phyloP scores from a whole-genome alignment of 2,329 filamentous ascomycete genomes.

The Exophiala sp. region DNA sequence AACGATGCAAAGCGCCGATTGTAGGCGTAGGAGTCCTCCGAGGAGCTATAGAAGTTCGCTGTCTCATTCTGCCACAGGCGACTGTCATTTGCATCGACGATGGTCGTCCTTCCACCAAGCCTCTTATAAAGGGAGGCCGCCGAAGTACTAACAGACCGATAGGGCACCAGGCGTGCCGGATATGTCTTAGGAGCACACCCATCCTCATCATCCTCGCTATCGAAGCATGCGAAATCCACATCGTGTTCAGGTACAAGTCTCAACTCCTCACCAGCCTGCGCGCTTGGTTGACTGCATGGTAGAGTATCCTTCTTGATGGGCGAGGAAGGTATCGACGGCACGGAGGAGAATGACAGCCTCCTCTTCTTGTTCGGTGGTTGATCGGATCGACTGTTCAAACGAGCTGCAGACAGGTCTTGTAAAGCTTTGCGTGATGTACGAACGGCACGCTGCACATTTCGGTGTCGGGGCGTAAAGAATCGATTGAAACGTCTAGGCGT shows the following conservation, averaged over 20 bases:
- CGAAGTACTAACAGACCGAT: slow-evolving; percentile 15
- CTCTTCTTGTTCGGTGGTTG: slow-evolving; percentile 38
- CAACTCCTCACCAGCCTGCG: background rate
- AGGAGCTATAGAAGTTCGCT: slow-evolving; percentile 56
- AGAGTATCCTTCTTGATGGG: slow-evolving; percentile 20
- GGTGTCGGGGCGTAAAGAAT: slow-evolving; percentile 49
- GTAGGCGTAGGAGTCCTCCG: slow-evolving; percentile 53
- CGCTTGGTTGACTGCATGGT: slow-evolving; percentile 20
- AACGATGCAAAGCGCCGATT: slow-evolving; percentile 49
- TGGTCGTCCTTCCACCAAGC: slow-evolving; percentile 15
- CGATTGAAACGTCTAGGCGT: slow-evolving; percentile 50
- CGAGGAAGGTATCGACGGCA: slow-evolving; percentile 48
- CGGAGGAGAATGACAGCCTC: slow-evolving; percentile 44
- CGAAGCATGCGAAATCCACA: background rate
- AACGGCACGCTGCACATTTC: slow-evolving; percentile 34
- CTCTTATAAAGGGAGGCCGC: slow-evolving; percentile 17
- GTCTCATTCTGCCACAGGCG: slow-evolving; percentile 56
- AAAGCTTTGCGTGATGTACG: slow-evolving; percentile 45
- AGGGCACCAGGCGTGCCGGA: slow-evolving; percentile 17
- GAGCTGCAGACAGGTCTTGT: slow-evolving; percentile 38
- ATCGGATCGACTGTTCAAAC: slow-evolving; percentile 18
- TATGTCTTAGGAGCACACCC: slow-evolving; percentile 5
- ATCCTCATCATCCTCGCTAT: slow-evolving; percentile 17
- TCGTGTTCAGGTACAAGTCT: background rate
- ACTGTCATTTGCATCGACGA: slow-evolving; percentile 16